Evolutionary conservation across 805 yeast species (phyloP).

Genomic region (Yarrowia sp.): DNA sequence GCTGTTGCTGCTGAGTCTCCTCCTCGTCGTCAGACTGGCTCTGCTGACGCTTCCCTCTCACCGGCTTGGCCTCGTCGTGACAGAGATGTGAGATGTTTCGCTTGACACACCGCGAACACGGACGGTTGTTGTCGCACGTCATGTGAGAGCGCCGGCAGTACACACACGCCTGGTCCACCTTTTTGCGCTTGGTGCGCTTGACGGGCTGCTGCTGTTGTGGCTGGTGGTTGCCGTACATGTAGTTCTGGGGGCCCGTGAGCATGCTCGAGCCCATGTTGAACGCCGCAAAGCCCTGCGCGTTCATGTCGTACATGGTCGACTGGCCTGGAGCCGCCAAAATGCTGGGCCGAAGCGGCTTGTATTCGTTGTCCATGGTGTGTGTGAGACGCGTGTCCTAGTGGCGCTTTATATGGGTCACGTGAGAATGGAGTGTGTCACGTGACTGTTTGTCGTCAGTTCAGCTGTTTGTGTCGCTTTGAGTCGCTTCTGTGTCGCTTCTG

Average conservation of each 20-base stretch:
- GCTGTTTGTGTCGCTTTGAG: too few species aligned
- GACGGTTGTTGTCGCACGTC: constrained; percentile 76
- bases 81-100: constrained; percentile 87
- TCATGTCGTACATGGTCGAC: constrained; percentile 23
- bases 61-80: constrained; percentile 52
- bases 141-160: constrained; percentile 91
- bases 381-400: too few species aligned
- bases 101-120: constrained; percentile 80
- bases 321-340: constrained; percentile 25
- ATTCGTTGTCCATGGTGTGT: constrained; percentile 3
- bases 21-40: constrained; percentile 20
- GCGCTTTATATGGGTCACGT: too few species aligned
- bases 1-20: background rate
- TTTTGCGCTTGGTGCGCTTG: constrained; percentile 13
- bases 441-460: background rate
- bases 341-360: constrained; percentile 17
- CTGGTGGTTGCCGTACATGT: constrained; percentile 1
- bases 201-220: background rate
- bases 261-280: constrained; percentile 6
- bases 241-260: background rate
- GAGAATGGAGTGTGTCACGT: background rate
- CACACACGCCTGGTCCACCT: constrained; percentile 60
- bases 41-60: background rate
- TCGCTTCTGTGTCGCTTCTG: too few species aligned
- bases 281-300: constrained; percentile 12